A percentile compares a stretch with the other conserved stretches of the same genome.
Conservation (phyloP, 495 filamentous ascomycete genomes). For the Neurospora sp. region DNA sequence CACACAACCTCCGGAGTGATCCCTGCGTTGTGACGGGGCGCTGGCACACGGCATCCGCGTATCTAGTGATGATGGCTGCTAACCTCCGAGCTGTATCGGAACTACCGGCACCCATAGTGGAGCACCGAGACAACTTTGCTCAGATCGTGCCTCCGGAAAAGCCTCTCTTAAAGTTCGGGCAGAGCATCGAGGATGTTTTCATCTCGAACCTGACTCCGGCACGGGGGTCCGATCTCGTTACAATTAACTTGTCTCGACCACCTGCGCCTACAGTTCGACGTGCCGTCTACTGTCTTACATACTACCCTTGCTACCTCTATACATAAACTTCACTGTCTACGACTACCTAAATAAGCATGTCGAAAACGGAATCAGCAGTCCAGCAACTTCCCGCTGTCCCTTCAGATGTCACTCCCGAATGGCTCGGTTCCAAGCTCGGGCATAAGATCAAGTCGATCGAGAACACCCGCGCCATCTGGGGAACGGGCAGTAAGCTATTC, state of each 20-base stretch:
- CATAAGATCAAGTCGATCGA: constrained; percentile 19
- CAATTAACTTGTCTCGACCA: too few species aligned
- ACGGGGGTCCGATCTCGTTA: too few species aligned
- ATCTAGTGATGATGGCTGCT: not conserved
- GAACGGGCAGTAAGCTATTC: constrained; percentile 25
- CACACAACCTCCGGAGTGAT: too few species aligned
- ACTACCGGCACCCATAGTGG: not conserved
- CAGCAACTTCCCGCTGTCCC: constrained; percentile 10
- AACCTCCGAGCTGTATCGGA: not conserved
- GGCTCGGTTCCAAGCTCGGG: constrained; percentile 19
- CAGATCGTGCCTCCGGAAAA: not conserved
- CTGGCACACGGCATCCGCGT: too few species aligned
- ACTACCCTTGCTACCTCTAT: too few species aligned
- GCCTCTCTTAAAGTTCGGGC: not conserved
- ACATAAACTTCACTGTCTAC: too few species aligned
- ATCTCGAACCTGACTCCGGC: too few species aligned
- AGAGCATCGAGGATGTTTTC: too few species aligned
- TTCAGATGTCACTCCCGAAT: constrained; percentile 16
- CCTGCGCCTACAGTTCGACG: too few species aligned
- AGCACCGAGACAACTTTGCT: not conserved
- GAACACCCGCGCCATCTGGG: constrained; percentile 15
- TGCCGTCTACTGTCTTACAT: too few species aligned
- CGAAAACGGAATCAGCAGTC: not conserved
- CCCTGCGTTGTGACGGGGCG: too few species aligned
- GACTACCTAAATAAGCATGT: not conserved